phyloP scores from a whole-genome alignment of 192 early-diverging fungal species.

The Coemansia sp. region DNA sequence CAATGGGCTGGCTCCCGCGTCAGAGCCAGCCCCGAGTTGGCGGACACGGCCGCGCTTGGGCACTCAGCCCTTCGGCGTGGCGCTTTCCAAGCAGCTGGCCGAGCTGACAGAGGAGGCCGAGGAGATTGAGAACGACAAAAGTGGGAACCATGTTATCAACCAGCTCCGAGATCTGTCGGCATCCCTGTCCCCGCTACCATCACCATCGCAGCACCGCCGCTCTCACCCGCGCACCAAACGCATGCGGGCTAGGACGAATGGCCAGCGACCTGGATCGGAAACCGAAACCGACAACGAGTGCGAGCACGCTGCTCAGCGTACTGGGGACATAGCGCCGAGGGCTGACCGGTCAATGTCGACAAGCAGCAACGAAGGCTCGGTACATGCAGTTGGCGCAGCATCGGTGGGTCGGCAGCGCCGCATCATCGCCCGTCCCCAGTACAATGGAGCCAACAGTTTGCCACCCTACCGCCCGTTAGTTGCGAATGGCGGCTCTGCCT shows the following conservation, averaged over 20 bases:
- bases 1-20: slow-evolving; percentile 15
- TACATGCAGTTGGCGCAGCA: not conserved
- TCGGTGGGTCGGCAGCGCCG: not conserved
- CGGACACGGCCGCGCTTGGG: slow-evolving; percentile 21
- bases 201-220: slow-evolving; percentile 23
- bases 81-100: slow-evolving; percentile 38
- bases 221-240: slow-evolving; percentile 12
- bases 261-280: slow-evolving; percentile 30
- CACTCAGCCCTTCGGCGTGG: slow-evolving; percentile 14
- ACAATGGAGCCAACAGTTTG: not conserved
- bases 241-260: not conserved
- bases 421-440: not conserved
- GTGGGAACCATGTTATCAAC: slow-evolving; percentile 1
- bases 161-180: slow-evolving; percentile 16
- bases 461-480: not conserved
- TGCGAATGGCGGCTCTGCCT: not conserved
- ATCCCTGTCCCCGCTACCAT: slow-evolving; percentile 26
- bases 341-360: not conserved
- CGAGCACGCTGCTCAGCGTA: not conserved
- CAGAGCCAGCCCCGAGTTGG: slow-evolving; percentile 35
- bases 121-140: slow-evolving; percentile 11
- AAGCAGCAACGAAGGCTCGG: not conserved
- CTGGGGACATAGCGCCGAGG: not conserved
- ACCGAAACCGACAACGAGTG: slow-evolving; percentile 35
- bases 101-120: slow-evolving; percentile 38